Evolutionary conservation across 2,329 filamentous ascomycete species (phyloP).

Genomic region (Monosporascus cannonballus): DNA sequence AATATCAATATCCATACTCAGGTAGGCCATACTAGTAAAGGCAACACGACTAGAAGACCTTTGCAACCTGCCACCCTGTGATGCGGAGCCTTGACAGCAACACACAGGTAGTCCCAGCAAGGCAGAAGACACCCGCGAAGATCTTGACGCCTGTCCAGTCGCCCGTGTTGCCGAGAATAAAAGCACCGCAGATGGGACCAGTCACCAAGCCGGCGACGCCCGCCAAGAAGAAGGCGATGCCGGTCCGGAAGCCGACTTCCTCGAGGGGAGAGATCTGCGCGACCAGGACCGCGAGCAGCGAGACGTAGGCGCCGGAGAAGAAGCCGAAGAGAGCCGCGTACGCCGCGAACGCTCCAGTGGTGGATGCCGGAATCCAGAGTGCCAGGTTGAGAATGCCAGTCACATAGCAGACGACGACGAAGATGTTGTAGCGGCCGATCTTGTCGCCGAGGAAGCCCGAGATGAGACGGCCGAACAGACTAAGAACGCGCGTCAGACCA

Average conservation of each 20-base stretch:
- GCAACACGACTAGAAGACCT: constrained; percentile 1
- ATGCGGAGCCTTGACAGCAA: background rate
- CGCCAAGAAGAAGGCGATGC: constrained; percentile 43
- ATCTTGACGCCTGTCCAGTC: constrained; percentile 4
- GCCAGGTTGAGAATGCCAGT: constrained; percentile 21
- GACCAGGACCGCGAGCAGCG: constrained; percentile 14
- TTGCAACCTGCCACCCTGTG: constrained; percentile 2
- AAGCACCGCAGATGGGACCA: constrained; percentile 42
- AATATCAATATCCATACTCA: background rate
- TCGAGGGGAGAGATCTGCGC: constrained; percentile 44
- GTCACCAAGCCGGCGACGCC: constrained; percentile 46
- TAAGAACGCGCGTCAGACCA: background rate
- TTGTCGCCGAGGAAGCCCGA: constrained; percentile 8
- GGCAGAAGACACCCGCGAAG: constrained; percentile 4
- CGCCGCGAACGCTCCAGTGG: constrained; percentile 9
- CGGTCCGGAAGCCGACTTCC: constrained; percentile 46
- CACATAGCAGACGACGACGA: constrained; percentile 33
- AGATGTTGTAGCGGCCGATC: constrained; percentile 11
- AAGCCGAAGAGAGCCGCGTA: constrained; percentile 19
- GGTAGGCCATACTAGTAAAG: background rate
- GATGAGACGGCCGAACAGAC: constrained; percentile 3
- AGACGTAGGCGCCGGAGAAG: constrained; percentile 18
- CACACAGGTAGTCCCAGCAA: constrained; percentile 2
- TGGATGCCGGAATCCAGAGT: constrained; percentile 24
- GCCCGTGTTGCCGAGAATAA: constrained; percentile 1